Evolutionary conservation across 371 early-diverging fungal genomes (phyloP).

Genomic region (Mucor irregularis): DNA sequence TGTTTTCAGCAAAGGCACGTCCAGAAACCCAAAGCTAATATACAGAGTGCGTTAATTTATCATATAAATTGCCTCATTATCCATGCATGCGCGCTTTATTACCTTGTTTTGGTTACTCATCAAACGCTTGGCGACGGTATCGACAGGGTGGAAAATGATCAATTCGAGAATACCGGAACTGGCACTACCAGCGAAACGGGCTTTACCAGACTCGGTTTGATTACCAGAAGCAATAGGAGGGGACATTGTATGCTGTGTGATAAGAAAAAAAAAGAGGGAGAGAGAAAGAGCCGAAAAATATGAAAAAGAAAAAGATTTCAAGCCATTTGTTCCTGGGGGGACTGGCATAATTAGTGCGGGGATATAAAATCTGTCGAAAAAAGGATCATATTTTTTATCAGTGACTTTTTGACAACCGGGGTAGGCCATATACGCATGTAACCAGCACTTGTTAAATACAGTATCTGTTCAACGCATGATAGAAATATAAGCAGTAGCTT

Average conservation of each 20-base stretch:
- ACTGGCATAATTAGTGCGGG: conserved; percentile 1
- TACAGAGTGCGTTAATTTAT: not conserved
- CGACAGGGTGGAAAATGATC: conserved; percentile 96
- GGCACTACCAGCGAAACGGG: conserved; percentile 89
- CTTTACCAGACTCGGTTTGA: conserved; percentile 74
- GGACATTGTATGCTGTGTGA: conserved; percentile 44
- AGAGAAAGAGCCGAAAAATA: conserved; percentile 5
- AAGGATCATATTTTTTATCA: too few relatives aligned
- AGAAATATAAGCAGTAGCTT: too few relatives aligned
- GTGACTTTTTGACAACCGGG: too few relatives aligned
- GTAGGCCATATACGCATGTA: too few relatives aligned
- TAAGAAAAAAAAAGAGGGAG: conserved; percentile 7
- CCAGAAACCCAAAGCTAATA: conserved; percentile 65
- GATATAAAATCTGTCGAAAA: too few relatives aligned
- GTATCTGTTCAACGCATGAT: too few relatives aligned
- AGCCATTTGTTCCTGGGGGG: conserved; percentile 14
- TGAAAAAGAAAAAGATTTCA: conserved; percentile 2
- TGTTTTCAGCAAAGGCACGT: conserved; percentile 57
- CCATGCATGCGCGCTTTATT: not conserved
- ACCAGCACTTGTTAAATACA: too few relatives aligned
- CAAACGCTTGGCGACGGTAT: conserved; percentile 97
- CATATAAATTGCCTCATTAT: not conserved
- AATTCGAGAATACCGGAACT: conserved; percentile 94
- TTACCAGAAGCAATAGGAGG: conserved; percentile 61
- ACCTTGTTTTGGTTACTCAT: conserved; percentile 92